Evolutionary conservation across 768 basidiomycete species (phyloP).

Genomic region (Boletus sp.): DNA sequence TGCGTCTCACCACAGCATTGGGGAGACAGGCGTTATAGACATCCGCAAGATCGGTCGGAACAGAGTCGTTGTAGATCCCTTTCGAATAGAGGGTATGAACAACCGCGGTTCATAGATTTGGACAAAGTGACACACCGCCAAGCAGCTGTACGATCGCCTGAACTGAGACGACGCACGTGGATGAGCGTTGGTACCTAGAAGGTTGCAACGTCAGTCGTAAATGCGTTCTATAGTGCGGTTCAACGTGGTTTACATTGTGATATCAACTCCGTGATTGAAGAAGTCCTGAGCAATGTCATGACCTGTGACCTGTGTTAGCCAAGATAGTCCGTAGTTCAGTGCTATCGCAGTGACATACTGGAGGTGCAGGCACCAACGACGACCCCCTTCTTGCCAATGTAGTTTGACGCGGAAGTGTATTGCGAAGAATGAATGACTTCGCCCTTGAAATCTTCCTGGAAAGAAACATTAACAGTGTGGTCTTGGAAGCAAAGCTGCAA

Average conservation of each 20-base stretch:
- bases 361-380: constrained; percentile 70
- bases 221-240: neutral
- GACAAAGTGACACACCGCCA: constrained; percentile 3
- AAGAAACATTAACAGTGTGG: neutral
- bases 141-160: constrained; percentile 6
- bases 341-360: constrained; percentile 32
- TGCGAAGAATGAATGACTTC: constrained; percentile 48
- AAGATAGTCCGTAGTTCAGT: neutral
- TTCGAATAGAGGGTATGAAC: neutral
- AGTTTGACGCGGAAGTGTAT: constrained; percentile 46
- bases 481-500: neutral
- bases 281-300: constrained; percentile 40
- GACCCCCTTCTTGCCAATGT: constrained; percentile 60
- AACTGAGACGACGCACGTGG: constrained; percentile 20
- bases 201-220: neutral
- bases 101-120: neutral
- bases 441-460: constrained; percentile 52
- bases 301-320: constrained; percentile 16
- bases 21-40: constrained; percentile 16
- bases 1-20: constrained; percentile 6
- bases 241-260: constrained; percentile 21
- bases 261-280: constrained; percentile 27
- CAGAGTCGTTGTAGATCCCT: constrained; percentile 17
- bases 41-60: constrained; percentile 25
- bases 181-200: constrained; percentile 24